Percentiles rank a stretch among this genome's conserved stretches.
phyloP scores from a whole-genome alignment of 1,284 basidiomycete genomes.

The Fomitopsis betulina region DNA sequence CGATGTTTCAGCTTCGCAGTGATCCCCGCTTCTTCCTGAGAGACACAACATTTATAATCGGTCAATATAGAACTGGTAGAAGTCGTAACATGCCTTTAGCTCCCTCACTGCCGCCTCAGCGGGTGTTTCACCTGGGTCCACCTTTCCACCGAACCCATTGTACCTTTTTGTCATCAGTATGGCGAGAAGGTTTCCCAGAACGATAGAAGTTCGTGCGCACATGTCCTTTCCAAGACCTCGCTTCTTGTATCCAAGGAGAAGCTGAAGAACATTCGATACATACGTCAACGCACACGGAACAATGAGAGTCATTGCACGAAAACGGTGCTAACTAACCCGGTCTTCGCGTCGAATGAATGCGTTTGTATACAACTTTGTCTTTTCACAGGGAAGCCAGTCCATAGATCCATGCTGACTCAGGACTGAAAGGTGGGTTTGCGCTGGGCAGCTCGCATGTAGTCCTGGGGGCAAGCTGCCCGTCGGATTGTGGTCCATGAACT shows the following conservation, averaged over 20 bases:
- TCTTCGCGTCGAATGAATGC: conserved; percentile 46
- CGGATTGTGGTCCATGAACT: no score
- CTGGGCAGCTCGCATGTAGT: neutral
- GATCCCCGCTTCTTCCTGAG: conserved; percentile 77
- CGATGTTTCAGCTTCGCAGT: conserved; percentile 50
- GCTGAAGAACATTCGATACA: conserved; percentile 21
- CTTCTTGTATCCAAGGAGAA: conserved; percentile 69
- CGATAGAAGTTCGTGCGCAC: conserved; percentile 33
- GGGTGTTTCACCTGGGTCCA: conserved; percentile 59
- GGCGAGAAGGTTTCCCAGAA: neutral
- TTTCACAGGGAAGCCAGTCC: conserved; percentile 36
- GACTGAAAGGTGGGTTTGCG: neutral
- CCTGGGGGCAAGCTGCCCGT: neutral
- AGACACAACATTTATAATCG: neutral
- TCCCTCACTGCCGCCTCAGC: conserved; percentile 60
- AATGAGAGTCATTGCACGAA: no score
- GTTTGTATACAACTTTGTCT: conserved; percentile 51
- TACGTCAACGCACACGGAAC: neutral
- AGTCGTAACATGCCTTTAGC: conserved; percentile 40
- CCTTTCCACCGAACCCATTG: conserved; percentile 76
- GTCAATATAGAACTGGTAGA: neutral
- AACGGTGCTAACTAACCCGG: conserved; percentile 18
- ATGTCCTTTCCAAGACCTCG: conserved; percentile 60
- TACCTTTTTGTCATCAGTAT: conserved; percentile 35
- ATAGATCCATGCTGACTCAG: conserved; percentile 23